Evolutionary conservation across 495 filamentous ascomycete species (phyloP), one percentile per base, ranked within the genome.

Genomic region (Thermothielavioides terrestris): DNA sequence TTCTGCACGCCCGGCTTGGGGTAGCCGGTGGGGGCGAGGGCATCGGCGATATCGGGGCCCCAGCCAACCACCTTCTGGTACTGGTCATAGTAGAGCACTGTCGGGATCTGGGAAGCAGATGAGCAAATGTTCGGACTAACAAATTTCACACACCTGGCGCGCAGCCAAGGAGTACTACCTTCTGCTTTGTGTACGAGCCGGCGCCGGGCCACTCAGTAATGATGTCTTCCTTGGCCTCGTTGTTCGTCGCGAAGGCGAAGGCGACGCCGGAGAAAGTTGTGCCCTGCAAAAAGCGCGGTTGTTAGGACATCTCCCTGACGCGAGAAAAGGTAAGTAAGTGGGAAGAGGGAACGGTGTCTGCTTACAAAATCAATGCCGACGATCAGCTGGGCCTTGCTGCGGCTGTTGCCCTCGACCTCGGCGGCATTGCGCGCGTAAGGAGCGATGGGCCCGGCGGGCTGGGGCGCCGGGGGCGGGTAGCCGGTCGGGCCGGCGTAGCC

Each of bases 401-500:
- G 77, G 59, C 85, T 87, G 46, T 81, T 84, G 23, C 86, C 89
- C 57, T 95, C 89, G 21, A 95, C 85, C 66, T 96, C 94, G 30
- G 83, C 79, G 42, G 77, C 71, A 49, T 75, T 72, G 53, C 77
- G 75, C 30, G 70, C 63, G 58, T 79, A 80, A 21, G 77, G 69
- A 6, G 63, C 60, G 27, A 46, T 63, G 35, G 67, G 66, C 1
- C 64, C 64, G 20, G 60, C 54, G 20, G 69, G 66, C 63, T 74
- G 58, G 54, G 66, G 57, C 54, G 72, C 66, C 56, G 68, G 61
- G 27, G 66, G 68, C 12, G 72, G 60, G 56, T 75, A 67, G 63
- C 69, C 66, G 34, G 62, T 18, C 46, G 59, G 53, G 58, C 63
- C 57, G 56, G 62, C 63, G 49, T 70, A 65, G 9, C 57, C 61